These are phyloP conservation scores for Rhizopus microsporus DNA, from an alignment of 371 early-diverging fungal species.

Conservation along the genomic window DNA sequence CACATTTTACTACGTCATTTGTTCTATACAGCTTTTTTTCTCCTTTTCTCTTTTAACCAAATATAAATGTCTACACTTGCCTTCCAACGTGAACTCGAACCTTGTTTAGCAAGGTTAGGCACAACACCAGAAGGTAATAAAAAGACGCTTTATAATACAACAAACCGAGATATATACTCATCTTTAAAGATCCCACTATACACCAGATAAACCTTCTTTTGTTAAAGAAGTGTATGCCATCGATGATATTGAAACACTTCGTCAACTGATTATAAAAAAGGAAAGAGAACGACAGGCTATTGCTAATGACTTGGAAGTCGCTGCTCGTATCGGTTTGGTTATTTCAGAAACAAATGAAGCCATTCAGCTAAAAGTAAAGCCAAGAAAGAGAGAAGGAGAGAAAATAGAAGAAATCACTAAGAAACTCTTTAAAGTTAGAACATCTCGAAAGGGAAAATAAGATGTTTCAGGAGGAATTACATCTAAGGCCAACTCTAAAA, in stretches of 20 bases:
- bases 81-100: conserved; percentile 42
- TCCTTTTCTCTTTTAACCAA: not conserved
- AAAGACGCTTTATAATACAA: not conserved
- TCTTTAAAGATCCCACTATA: not conserved
- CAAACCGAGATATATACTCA: conserved; percentile 10
- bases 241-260: conserved; percentile 51
- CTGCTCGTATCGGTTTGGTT: conserved; percentile 65
- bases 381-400: not conserved
- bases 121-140: conserved; percentile 46
- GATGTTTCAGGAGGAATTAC: conserved; percentile 50
- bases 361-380: conserved; percentile 50
- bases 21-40: not conserved
- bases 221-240: conserved; percentile 49
- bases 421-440: conserved; percentile 25
- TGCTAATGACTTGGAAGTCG: conserved; percentile 65
- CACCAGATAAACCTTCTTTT: conserved; percentile 48
- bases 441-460: conserved; percentile 62
- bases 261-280: conserved; percentile 58
- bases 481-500: conserved; percentile 13
- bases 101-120: conserved; percentile 52
- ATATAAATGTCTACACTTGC: conserved; percentile 6
- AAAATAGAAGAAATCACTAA: not conserved
- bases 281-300: conserved; percentile 66
- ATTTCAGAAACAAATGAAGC: conserved; percentile 68
- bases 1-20: too few species aligned